These are phyloP conservation scores for Gastrolobium villosum DNA, from an alignment of 306 rosid species.

Conservation along the genomic window DNA sequence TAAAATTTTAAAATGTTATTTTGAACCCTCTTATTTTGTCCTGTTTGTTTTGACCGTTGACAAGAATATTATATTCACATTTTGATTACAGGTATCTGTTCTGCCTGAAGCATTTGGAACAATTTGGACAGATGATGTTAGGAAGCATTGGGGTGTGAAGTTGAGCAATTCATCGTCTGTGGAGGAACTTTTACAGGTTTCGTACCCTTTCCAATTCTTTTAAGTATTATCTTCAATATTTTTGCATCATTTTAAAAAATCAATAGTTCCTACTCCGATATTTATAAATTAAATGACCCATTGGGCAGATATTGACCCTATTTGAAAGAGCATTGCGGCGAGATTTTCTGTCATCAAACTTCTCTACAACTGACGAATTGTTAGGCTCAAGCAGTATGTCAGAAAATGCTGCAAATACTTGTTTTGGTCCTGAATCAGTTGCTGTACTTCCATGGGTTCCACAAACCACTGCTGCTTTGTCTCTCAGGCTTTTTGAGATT, in stretches of 20 bases:
- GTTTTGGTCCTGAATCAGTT: constrained; percentile 60
- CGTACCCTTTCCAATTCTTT: constrained; percentile 26
- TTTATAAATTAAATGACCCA: constrained; percentile 41
- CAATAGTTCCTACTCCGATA: background rate
- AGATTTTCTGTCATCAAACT: constrained; percentile 79
- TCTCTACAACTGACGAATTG: constrained; percentile 73
- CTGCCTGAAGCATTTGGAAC: constrained; percentile 84
- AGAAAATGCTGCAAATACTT: constrained; percentile 51
- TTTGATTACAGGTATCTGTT: constrained; percentile 72
- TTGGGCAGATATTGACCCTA: constrained; percentile 74
- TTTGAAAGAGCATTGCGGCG: constrained; percentile 75
- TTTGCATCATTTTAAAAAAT: constrained; percentile 24
- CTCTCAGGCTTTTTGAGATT: constrained; percentile 83
- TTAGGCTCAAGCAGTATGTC: constrained; percentile 64
- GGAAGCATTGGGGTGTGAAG: constrained; percentile 81
- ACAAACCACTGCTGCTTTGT: constrained; percentile 85
- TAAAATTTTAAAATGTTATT: constrained; percentile 32
- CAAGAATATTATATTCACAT: constrained; percentile 29
- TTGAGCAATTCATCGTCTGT: constrained; percentile 70
- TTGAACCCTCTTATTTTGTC: constrained; percentile 12
- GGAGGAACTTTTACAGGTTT: constrained; percentile 90
- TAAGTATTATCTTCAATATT: constrained; percentile 24
- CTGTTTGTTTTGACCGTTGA: constrained; percentile 14
- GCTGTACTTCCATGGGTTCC: constrained; percentile 94
- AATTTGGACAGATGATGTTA: constrained; percentile 73